Conservation (phyloP, 352 stramenopile genomes). For the Phytophthora melonis region DNA sequence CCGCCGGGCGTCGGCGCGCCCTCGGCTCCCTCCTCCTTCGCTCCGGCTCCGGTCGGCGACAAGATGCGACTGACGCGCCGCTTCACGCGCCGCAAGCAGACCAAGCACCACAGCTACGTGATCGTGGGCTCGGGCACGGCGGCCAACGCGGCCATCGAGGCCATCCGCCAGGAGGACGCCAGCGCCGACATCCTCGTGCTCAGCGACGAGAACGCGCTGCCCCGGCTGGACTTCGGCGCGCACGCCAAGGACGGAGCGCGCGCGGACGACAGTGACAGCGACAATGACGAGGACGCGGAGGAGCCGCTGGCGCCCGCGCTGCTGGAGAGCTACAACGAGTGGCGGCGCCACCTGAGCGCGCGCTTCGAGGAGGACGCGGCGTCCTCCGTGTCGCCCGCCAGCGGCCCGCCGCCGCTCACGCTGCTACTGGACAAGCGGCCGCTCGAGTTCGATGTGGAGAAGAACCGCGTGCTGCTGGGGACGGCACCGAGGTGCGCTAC, state of each 20-base stretch:
- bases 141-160: constrained; percentile 92
- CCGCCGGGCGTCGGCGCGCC: too few species aligned
- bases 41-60: constrained; percentile 11
- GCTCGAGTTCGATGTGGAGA: constrained; percentile 88
- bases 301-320: constrained; percentile 62
- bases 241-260: neutral
- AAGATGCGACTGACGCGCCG: constrained; percentile 44
- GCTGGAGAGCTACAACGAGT: constrained; percentile 92
- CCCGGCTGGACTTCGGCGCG: constrained; percentile 59
- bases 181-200: constrained; percentile 91
- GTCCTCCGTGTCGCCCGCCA: constrained; percentile 6
- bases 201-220: constrained; percentile 79
- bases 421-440: constrained; percentile 80
- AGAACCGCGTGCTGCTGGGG: constrained; percentile 82
- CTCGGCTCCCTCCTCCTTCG: too few species aligned
- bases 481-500: constrained; percentile 85
- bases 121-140: constrained; percentile 91
- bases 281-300: constrained; percentile 25
- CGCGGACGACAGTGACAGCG: neutral
- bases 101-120: constrained; percentile 89
- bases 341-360: constrained; percentile 85
- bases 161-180: constrained; percentile 85
- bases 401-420: constrained; percentile 56
- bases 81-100: constrained; percentile 76
- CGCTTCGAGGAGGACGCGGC: constrained; percentile 78